Evolutionary conservation across 139 green algal species (phyloP).

Genomic region (Nannochloris sp.): DNA sequence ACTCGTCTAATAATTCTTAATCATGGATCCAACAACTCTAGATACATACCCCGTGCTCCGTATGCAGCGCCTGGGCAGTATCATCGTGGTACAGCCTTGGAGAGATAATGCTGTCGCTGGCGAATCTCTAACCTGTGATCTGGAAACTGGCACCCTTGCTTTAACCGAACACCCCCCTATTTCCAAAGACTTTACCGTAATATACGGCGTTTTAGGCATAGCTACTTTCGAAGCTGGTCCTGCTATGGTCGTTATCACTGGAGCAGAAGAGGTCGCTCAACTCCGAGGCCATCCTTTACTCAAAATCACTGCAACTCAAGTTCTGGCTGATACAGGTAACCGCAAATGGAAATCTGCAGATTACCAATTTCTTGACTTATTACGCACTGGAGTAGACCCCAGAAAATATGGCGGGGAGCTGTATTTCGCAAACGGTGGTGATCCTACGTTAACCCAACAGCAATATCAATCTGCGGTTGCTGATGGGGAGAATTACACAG

Average conservation of each 20-base stretch:
- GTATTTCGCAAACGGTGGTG: constrained; percentile 62
- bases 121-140: constrained; percentile 30
- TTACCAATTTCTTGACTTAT: constrained; percentile 33
- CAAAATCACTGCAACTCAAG: constrained; percentile 37
- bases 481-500: background rate
- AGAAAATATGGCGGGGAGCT: constrained; percentile 44
- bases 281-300: constrained; percentile 48
- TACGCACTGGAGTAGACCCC: constrained; percentile 54
- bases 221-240: constrained; percentile 24
- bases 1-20: background rate
- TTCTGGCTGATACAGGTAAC: constrained; percentile 31
- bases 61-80: constrained; percentile 30
- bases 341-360: background rate
- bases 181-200: constrained; percentile 2
- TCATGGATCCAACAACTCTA: no score
- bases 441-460: constrained; percentile 72
- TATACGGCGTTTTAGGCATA: constrained; percentile 43
- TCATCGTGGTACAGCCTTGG: constrained; percentile 35
- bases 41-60: constrained; percentile 23
- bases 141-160: constrained; percentile 30
- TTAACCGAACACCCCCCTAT: constrained; percentile 25
- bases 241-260: constrained; percentile 51
- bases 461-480: constrained; percentile 22
- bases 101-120: constrained; percentile 6
- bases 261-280: constrained; percentile 33